These are phyloP conservation scores for Alternaria sp. DNA, from an alignment of 2,329 filamentous ascomycete species.

Conservation along the genomic window DNA sequence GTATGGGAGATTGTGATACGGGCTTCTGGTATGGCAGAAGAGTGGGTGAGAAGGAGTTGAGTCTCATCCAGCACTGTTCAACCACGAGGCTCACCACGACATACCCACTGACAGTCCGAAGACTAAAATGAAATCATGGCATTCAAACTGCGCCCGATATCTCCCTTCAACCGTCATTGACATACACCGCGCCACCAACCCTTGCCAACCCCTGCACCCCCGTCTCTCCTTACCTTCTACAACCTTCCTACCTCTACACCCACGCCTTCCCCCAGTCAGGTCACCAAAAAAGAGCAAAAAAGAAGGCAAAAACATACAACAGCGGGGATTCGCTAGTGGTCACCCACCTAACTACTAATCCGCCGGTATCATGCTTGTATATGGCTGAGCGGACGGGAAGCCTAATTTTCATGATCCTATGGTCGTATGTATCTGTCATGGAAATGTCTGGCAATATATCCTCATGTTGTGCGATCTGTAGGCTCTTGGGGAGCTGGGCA, in stretches of 20 bases:
- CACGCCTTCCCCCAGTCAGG: neutral
- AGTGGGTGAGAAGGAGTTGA: neutral
- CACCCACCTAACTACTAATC: neutral
- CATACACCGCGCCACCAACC: too few species aligned
- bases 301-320: neutral
- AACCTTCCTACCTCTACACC: accelerated
- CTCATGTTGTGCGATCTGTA: too few species aligned
- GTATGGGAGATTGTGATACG: neutral
- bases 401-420: neutral
- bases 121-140: neutral
- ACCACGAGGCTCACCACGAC: neutral
- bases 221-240: too few species aligned
- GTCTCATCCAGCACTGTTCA: neutral
- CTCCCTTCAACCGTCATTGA: too few species aligned
- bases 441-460: too few species aligned
- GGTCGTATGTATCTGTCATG: neutral
- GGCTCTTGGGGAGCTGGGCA: neutral
- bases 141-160: too few species aligned
- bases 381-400: neutral
- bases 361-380: neutral
- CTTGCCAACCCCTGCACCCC: too few species aligned
- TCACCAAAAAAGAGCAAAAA: neutral
- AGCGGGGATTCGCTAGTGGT: neutral
- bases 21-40: accelerated
- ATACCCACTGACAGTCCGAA: neutral